Evolutionary conservation across 2,329 filamentous ascomycete species (phyloP).

Genomic region (Domatiomyces catenatus): DNA sequence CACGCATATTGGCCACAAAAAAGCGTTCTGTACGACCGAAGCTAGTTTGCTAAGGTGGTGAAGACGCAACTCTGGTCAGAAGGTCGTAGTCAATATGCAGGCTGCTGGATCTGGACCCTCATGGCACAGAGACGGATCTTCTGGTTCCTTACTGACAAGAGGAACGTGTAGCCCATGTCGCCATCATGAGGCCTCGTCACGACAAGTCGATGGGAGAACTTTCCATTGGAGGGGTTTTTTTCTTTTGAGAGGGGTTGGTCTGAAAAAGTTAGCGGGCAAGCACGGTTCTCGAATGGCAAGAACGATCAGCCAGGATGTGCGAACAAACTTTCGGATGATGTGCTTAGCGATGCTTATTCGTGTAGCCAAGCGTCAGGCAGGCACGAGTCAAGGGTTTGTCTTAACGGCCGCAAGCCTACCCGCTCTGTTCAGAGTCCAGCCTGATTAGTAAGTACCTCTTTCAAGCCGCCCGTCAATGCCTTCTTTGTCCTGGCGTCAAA

Average conservation of each 20-base stretch:
- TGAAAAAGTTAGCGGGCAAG: background rate
- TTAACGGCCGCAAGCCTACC: too few species aligned
- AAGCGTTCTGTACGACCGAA: background rate
- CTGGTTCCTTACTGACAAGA: too few species aligned
- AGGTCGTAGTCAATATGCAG: too few species aligned
- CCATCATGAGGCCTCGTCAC: background rate
- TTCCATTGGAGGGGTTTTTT: background rate
- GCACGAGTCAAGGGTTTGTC: too few species aligned
- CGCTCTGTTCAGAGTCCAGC: too few species aligned
- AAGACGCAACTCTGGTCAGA: too few species aligned
- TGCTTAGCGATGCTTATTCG: background rate
- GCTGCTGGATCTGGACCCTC: too few species aligned
- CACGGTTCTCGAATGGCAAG: background rate
- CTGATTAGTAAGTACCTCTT: too few species aligned
- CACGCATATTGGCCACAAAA: background rate
- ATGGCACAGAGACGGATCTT: too few species aligned
- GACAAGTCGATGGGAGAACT: background rate
- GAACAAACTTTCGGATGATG: background rate
- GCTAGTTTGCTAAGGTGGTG: too few species aligned
- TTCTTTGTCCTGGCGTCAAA: too few species aligned
- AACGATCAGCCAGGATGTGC: background rate
- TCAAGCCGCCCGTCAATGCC: too few species aligned
- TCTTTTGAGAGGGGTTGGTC: background rate
- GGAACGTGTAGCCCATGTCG: background rate
- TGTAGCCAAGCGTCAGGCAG: background rate